Conservation (phyloP, 345 rosid genomes). For the Psidium friedrichsthalianum region DNA sequence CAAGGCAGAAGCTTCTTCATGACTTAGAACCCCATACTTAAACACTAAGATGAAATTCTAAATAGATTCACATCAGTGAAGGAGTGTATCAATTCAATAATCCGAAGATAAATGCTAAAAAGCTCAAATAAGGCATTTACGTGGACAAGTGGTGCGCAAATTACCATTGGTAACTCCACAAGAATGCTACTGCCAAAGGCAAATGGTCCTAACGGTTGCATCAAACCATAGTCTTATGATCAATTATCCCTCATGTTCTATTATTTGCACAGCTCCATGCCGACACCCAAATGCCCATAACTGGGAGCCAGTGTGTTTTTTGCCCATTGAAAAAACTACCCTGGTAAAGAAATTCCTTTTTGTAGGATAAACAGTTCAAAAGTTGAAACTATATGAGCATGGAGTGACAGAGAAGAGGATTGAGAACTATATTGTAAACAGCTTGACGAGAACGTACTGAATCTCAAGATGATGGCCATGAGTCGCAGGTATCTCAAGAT, state of each 20-base stretch:
- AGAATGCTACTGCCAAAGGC: neutral
- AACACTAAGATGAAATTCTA: too few species aligned
- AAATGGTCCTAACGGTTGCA: neutral
- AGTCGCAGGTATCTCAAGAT: too few species aligned
- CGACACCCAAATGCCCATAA: neutral
- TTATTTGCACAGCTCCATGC: neutral
- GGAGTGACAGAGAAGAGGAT: neutral
- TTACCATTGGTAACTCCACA: too few species aligned
- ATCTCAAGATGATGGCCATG: slow-evolving; percentile 94
- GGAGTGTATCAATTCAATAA: too few species aligned
- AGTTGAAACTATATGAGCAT: neutral
- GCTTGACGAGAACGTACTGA: slow-evolving; percentile 22
- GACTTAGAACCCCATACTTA: too few species aligned
- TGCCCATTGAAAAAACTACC: neutral
- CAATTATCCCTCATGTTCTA: neutral
- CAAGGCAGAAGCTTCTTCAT: too few species aligned
- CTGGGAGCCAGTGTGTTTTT: neutral
- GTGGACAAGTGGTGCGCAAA: neutral
- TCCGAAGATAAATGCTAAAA: too few species aligned
- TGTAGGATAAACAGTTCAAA: neutral
- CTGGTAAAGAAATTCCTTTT: neutral
- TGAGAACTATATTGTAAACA: too few species aligned
- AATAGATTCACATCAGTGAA: too few species aligned
- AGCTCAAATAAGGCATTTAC: too few species aligned
- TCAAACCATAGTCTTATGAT: neutral